Percentiles rank a stretch among this genome's conserved stretches.
These are phyloP conservation scores for Calonectria montana DNA, from an alignment of 2,329 filamentous ascomycete species.

Conservation along the genomic window DNA sequence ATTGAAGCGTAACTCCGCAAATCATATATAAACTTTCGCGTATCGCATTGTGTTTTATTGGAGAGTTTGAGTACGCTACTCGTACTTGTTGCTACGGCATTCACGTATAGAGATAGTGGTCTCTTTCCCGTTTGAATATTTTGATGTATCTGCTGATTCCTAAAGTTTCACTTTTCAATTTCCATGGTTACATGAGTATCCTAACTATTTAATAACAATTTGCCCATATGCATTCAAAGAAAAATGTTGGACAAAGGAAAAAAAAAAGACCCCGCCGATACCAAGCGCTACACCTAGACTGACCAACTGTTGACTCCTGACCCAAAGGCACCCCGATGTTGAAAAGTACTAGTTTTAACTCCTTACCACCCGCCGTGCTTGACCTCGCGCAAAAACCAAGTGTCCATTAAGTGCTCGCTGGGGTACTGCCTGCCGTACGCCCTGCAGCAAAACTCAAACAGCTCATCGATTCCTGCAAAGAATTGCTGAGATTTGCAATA, in stretches of 20 bases:
- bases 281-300: neutral
- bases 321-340: neutral
- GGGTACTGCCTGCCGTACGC: conserved; percentile 5
- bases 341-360: neutral
- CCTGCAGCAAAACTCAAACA: neutral
- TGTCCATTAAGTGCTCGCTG: conserved; percentile 8
- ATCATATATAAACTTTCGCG: too few species aligned
- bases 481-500: conserved; percentile 15
- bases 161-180: neutral
- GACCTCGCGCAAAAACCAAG: conserved; percentile 8
- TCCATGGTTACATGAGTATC: too few species aligned
- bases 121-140: too few species aligned
- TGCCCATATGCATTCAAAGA: neutral
- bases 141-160: neutral
- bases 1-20: too few species aligned
- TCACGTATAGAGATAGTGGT: too few species aligned
- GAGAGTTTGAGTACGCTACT: too few species aligned
- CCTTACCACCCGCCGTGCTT: neutral
- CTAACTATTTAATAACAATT: neutral
- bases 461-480: conserved; percentile 9
- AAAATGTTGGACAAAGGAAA: neutral
- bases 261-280: neutral
- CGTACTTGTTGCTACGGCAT: too few species aligned
- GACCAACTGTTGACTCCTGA: neutral
- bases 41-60: too few species aligned